These are phyloP conservation scores for Oryza glaberrima DNA, from an alignment of 176 grass and related monocot species.

Conservation along the genomic window DNA sequence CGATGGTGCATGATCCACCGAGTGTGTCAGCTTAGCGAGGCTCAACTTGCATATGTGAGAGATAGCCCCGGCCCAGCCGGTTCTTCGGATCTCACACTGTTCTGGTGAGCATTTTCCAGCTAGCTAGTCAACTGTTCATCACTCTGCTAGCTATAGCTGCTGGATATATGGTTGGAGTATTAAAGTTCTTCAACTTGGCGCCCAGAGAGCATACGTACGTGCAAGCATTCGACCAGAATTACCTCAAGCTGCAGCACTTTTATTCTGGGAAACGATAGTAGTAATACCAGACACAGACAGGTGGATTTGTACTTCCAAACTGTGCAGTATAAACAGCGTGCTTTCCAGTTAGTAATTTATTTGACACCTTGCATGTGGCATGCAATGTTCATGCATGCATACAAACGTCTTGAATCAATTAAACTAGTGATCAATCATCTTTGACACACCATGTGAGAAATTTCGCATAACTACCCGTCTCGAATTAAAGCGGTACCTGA, in stretches of 20 bases:
- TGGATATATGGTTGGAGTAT: background rate
- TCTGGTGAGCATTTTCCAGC: background rate
- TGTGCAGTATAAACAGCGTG: background rate
- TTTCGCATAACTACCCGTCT: background rate
- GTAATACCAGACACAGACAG: background rate
- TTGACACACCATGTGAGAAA: background rate
- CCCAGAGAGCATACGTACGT: background rate
- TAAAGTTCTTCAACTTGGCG: background rate
- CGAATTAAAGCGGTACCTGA: background rate
- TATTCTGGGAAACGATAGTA: background rate
- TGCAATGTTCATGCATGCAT: no score
- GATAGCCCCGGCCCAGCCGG: background rate
- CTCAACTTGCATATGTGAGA: no score
- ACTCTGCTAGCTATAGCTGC: background rate
- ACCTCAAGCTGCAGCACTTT: background rate
- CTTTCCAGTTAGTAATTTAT: background rate
- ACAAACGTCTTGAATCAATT: background rate
- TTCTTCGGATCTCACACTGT: slow-evolving; percentile 27
- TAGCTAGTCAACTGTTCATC: background rate
- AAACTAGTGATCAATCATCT: background rate
- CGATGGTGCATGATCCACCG: background rate
- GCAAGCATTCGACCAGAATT: background rate
- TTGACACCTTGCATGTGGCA: background rate
- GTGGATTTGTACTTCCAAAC: background rate
- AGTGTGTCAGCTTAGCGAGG: no score